These are phyloP conservation scores for Lepidium aucheri DNA, from an alignment of 345 rosid genomes.

Conservation along the genomic window DNA sequence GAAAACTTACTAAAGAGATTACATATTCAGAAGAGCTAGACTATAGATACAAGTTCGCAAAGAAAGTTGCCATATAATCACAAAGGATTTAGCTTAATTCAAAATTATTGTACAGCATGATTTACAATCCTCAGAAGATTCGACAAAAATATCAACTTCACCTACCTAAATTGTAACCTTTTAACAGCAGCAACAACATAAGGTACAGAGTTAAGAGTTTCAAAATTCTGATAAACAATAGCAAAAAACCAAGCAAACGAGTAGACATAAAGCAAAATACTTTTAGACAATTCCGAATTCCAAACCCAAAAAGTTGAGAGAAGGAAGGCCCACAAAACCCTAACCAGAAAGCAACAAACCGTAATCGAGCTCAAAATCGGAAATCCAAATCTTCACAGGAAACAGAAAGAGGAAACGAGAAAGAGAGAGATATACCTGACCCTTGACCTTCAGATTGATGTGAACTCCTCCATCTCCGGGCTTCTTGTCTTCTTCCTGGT, in stretches of 20 bases:
- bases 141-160: background rate
- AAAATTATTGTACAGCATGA: background rate
- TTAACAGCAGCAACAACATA: background rate
- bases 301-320: background rate
- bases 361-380: background rate
- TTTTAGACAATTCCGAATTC: background rate
- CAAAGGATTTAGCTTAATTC: background rate
- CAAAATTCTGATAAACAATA: background rate
- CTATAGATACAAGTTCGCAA: background rate
- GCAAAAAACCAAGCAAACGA: background rate
- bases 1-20: background rate
- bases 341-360: conserved; percentile 4
- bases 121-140: background rate
- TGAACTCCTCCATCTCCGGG: conserved; percentile 64
- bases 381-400: background rate
- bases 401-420: background rate
- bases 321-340: background rate
- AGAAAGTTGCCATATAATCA: background rate
- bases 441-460: conserved; percentile 85
- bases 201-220: background rate
- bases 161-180: background rate
- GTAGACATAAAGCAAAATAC: background rate
- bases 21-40: background rate
- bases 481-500: conserved; percentile 67
- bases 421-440: conserved; percentile 45